Evolutionary conservation across 768 basidiomycete species (phyloP).

Genomic region (Leccinum olivaceopallidum): DNA sequence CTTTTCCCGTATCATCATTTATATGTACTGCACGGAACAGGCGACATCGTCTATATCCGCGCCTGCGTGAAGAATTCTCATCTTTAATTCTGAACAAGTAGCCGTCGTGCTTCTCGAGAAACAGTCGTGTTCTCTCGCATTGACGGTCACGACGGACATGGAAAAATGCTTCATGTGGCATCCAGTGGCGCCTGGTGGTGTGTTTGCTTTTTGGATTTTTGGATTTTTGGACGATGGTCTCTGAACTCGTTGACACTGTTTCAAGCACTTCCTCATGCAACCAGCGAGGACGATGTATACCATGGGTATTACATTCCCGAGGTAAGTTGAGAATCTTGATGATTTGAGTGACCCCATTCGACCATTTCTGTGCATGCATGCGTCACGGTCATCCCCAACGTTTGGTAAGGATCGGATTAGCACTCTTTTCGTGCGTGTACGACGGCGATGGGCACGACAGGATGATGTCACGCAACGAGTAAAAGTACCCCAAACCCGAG

Average conservation of each 20-base stretch:
- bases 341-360: not conserved
- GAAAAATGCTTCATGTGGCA: not conserved
- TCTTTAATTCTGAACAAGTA: not conserved
- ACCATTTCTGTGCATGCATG: not conserved
- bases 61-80: no score
- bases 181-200: no score
- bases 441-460: not conserved
- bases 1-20: no score
- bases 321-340: not conserved
- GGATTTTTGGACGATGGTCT: no score
- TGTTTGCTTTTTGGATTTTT: no score
- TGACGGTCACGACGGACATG: not conserved
- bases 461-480: not conserved
- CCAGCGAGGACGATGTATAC: not conserved
- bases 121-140: not conserved
- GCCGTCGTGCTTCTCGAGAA: not conserved
- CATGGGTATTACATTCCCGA: not conserved
- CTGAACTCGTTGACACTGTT: no score
- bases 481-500: not conserved
- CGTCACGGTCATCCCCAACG: not conserved
- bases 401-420: not conserved
- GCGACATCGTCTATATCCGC: no score
- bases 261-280: no score
- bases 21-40: no score
- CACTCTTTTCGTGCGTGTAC: not conserved